These are phyloP conservation scores for Trichopus zeylanicus DNA, from an alignment of 116 monocot species.

Conservation along the genomic window DNA sequence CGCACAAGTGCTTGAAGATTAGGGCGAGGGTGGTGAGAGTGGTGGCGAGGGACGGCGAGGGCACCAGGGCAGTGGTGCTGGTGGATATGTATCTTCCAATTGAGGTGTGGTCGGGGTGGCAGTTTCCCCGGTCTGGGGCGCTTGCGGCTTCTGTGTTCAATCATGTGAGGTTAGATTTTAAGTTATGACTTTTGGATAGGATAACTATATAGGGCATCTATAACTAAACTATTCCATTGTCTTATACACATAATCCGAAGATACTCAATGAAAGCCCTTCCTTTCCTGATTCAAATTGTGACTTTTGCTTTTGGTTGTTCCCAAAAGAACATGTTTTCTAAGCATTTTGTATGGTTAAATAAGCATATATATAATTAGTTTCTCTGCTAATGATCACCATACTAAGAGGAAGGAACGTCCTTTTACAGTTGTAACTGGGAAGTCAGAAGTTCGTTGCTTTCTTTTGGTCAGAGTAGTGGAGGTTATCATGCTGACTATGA, in stretches of 20 bases:
- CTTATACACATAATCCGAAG: too few relatives aligned
- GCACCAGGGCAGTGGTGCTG: slow-evolving; percentile 47
- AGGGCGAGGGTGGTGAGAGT: slow-evolving; percentile 43
- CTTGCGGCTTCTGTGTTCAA: slow-evolving; percentile 71
- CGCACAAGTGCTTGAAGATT: slow-evolving; percentile 29
- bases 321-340: background rate
- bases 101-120: slow-evolving; percentile 76
- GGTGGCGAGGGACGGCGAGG: slow-evolving; percentile 11
- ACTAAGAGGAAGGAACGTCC: background rate
- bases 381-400: background rate
- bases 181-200: background rate
- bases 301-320: background rate
- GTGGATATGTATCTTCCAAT: slow-evolving; percentile 74
- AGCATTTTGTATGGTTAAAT: background rate
- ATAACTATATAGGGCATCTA: background rate
- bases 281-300: too few relatives aligned
- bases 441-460: slow-evolving; percentile 43
- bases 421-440: slow-evolving; percentile 78
- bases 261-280: too few relatives aligned
- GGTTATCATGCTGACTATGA: slow-evolving; percentile 24
- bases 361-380: background rate
- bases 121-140: slow-evolving; percentile 43
- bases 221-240: too few relatives aligned
- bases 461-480: slow-evolving; percentile 8
- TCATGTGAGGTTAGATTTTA: slow-evolving; percentile 60